A percentile compares a stretch with the other conserved stretches of the same genome.
phyloP scores from a whole-genome alignment of 768 basidiomycete species.

The Omphalotus guepiniiformis region DNA sequence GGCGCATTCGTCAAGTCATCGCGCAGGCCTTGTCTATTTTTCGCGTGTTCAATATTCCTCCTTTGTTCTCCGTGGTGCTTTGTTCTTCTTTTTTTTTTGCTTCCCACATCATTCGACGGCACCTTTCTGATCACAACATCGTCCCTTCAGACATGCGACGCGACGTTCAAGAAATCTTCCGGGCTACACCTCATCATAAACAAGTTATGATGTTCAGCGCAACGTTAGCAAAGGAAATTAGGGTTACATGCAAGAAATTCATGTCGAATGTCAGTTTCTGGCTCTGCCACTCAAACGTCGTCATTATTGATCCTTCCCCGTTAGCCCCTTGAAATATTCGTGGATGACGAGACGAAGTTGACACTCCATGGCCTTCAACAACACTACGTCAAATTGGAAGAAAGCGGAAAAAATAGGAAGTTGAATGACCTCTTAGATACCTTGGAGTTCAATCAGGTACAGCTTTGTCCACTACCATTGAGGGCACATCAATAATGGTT shows the following conservation, averaged over 20 bases:
- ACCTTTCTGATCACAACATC: slow-evolving; percentile 65
- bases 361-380: slow-evolving; percentile 98
- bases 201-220: slow-evolving; percentile 99
- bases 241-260: slow-evolving; percentile 98
- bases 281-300: background rate
- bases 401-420: slow-evolving; percentile 94
- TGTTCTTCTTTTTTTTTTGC: slow-evolving; percentile 13
- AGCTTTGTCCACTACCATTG: slow-evolving; percentile 12
- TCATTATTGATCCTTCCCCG: background rate
- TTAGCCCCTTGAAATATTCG: slow-evolving; percentile 98
- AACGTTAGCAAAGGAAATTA: slow-evolving; percentile 94
- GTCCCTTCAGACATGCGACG: slow-evolving; percentile 97
- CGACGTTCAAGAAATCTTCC: slow-evolving; percentile 99
- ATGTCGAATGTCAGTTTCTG: slow-evolving; percentile 86
- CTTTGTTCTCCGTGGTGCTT: slow-evolving; percentile 13
- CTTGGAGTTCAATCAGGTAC: slow-evolving; percentile 96
- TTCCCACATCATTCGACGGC: slow-evolving; percentile 43
- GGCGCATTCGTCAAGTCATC: slow-evolving; percentile 31
- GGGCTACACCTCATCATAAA: slow-evolving; percentile 98
- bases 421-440: slow-evolving; percentile 93
- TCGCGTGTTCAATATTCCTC: too few relatives aligned
- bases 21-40: too few relatives aligned
- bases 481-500: background rate
- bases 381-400: slow-evolving; percentile 96
- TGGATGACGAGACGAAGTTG: slow-evolving; percentile 98